These are phyloP conservation scores for Neocatenulostroma microsporum DNA, from an alignment of 2,329 filamentous ascomycete species.

Conservation along the genomic window DNA sequence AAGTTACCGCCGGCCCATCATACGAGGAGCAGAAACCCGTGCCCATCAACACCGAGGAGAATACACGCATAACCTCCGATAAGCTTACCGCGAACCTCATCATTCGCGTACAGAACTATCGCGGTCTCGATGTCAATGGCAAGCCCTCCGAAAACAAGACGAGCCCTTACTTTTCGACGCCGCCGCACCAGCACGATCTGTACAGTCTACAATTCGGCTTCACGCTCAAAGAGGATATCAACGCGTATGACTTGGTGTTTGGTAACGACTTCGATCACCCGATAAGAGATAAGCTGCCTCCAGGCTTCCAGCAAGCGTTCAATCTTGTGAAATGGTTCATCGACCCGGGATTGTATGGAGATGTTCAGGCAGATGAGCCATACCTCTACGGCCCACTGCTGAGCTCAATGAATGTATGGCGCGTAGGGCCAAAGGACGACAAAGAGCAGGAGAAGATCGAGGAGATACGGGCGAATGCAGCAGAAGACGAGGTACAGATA, in stretches of 20 bases:
- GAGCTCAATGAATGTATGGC: slow-evolving; percentile 69
- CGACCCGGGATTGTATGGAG: slow-evolving; percentile 83
- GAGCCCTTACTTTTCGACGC: slow-evolving; percentile 67
- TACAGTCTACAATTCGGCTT: slow-evolving; percentile 80
- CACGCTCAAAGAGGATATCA: slow-evolving; percentile 59
- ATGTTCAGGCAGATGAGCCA: slow-evolving; percentile 78
- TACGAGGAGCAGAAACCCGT: slow-evolving; percentile 71
- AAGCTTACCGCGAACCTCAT: slow-evolving; percentile 61
- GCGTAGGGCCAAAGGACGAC: slow-evolving; percentile 50
- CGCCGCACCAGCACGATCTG: slow-evolving; percentile 65
- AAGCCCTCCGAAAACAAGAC: slow-evolving; percentile 45
- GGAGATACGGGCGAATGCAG: slow-evolving; percentile 46
- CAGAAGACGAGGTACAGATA: slow-evolving; percentile 50
- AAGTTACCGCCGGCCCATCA: slow-evolving; percentile 69
- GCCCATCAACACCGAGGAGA: slow-evolving; percentile 62
- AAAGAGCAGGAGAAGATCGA: slow-evolving; percentile 25
- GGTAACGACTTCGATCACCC: slow-evolving; percentile 94
- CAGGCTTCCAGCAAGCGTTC: slow-evolving; percentile 77
- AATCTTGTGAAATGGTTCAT: slow-evolving; percentile 83
- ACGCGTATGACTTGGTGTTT: slow-evolving; percentile 70
- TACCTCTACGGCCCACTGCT: slow-evolving; percentile 78
- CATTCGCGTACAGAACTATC: slow-evolving; percentile 63
- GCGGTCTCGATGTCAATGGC: slow-evolving; percentile 62
- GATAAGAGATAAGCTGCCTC: slow-evolving; percentile 76
- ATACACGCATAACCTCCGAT: slow-evolving; percentile 55